phyloP scores from a whole-genome alignment of 768 basidiomycete genomes.

The Pulveroboletus sp. region DNA sequence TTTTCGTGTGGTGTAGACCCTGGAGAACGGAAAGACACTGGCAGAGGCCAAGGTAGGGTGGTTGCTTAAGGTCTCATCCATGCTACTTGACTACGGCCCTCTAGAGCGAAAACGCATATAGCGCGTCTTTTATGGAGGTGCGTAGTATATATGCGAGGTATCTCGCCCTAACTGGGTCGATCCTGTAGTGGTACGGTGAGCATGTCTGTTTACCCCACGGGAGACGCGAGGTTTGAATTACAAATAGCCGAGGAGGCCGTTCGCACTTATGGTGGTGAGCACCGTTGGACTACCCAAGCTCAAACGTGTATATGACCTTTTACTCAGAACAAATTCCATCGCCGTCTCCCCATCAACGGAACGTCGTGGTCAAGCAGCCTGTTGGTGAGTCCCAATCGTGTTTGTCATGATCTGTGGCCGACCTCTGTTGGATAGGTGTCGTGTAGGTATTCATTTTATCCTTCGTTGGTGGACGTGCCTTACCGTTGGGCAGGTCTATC shows the following conservation, averaged over 20 bases:
- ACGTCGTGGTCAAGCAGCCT: constrained; percentile 92
- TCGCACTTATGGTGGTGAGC: constrained; percentile 80
- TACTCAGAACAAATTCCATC: constrained; percentile 77
- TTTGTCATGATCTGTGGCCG: constrained; percentile 33
- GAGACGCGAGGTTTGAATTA: too few relatives aligned
- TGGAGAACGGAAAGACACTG: constrained; percentile 95
- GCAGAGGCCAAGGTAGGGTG: constrained; percentile 66
- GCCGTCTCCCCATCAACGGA: constrained; percentile 61
- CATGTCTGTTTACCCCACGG: background rate
- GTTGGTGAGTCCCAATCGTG: constrained; percentile 51
- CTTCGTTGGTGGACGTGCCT: background rate
- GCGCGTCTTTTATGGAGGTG: constrained; percentile 81
- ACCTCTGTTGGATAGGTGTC: constrained; percentile 34
- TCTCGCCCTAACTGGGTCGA: constrained; percentile 1
- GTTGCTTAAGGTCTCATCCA: background rate
- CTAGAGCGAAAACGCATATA: constrained; percentile 80
- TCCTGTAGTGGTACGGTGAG: constrained; percentile 73
- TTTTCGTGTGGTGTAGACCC: constrained; percentile 49
- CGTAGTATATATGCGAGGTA: constrained; percentile 18
- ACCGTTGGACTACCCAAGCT: background rate
- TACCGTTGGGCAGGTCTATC: constrained; percentile 52
- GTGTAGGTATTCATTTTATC: constrained; percentile 35
- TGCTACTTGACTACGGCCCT: background rate
- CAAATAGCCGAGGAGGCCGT: constrained; percentile 95
- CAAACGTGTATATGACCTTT: background rate